Percentiles rank a stretch among this genome's conserved stretches.
Evolutionary conservation across 2,329 filamentous ascomycete species (phyloP).

Genomic region (Fusarium dlaminii): DNA sequence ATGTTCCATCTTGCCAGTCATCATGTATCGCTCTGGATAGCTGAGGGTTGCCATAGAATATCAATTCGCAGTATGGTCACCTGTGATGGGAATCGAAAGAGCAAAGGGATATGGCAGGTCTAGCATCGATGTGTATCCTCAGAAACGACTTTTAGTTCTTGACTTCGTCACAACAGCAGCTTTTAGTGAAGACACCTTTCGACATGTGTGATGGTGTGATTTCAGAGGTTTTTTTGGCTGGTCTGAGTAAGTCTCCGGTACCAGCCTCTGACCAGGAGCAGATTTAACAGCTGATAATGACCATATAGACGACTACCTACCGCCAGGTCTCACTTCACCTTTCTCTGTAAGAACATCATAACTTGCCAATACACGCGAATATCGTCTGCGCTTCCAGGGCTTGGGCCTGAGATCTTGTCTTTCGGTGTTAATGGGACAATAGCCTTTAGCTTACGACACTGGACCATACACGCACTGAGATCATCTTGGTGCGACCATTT

Average conservation of each 20-base stretch:
- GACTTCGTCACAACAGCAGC: neutral
- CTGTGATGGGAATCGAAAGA: neutral
- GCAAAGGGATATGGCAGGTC: too few species aligned
- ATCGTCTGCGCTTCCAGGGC: neutral
- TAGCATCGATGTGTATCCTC: neutral
- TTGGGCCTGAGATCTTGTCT: too few species aligned
- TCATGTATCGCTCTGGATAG: too few species aligned
- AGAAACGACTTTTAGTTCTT: neutral
- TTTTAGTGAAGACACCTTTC: constrained; percentile 2
- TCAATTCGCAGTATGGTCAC: fast-evolving
- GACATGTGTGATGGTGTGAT: neutral
- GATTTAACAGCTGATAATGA: too few species aligned
- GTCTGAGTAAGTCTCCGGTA: neutral
- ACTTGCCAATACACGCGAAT: neutral
- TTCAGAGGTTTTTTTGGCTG: too few species aligned
- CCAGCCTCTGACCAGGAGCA: neutral
- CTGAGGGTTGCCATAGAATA: neutral
- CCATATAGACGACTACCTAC: neutral
- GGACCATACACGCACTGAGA: neutral
- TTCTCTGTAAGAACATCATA: neutral
- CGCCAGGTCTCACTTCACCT: neutral
- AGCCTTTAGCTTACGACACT: neutral
- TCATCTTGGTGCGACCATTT: fast-evolving
- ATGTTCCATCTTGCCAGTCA: neutral
- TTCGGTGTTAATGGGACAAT: too few species aligned